A percentile compares a stretch with the other conserved stretches of the same genome.
Conservation (phyloP, 169 alveolate genomes). For the Cryptosporidium xiaoi region DNA sequence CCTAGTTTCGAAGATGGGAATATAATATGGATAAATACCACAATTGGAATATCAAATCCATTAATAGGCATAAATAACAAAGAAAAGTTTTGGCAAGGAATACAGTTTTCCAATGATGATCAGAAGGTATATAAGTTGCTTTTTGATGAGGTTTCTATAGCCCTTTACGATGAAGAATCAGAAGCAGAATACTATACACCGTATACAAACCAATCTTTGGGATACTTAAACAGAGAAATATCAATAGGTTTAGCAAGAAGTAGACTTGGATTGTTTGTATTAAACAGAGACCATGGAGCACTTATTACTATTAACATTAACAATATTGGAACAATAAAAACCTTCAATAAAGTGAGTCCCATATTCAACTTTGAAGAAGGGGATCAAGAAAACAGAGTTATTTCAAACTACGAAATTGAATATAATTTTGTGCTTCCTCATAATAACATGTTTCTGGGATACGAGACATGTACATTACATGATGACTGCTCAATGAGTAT, state of each 20-base stretch:
- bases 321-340: background rate
- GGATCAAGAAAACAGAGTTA: background rate
- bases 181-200: slow-evolving; percentile 13
- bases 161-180: background rate
- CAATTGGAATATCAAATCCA: slow-evolving; percentile 11
- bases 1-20: slow-evolving; percentile 22
- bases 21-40: slow-evolving; percentile 43
- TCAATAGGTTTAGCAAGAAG: slow-evolving; percentile 35
- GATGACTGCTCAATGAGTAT: slow-evolving; percentile 18
- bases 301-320: slow-evolving; percentile 13
- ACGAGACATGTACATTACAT: slow-evolving; percentile 6
- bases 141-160: slow-evolving; percentile 12
- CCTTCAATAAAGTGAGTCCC: slow-evolving; percentile 32
- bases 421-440: slow-evolving; percentile 17
- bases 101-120: background rate
- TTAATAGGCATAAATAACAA: background rate
- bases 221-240: slow-evolving; percentile 14
- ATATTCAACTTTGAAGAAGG: background rate
- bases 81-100: slow-evolving; percentile 47
- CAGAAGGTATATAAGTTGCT: background rate
- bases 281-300: slow-evolving; percentile 24
- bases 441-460: slow-evolving; percentile 28
- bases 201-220: slow-evolving; percentile 42
- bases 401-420: background rate
- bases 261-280: slow-evolving; percentile 10